Conservation (phyloP, 345 rosid genomes). For the Citrus sinensis region DVS_A1.0 CM039164.1:6676501-6677000, state of each 20-base stretch:
- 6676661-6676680: constrained; percentile 47
- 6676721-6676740: background rate
- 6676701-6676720: background rate
- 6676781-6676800: background rate
- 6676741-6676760: background rate
- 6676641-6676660: constrained; percentile 99
- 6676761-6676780: background rate
- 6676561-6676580: constrained; percentile 91
- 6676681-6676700: constrained; percentile 15
- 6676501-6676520: constrained; percentile 97
- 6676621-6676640: constrained; percentile 64
- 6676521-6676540: constrained; percentile 85
- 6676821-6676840: background rate
- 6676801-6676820: background rate
- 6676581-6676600: constrained; percentile 99
- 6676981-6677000: background rate
- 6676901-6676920: background rate
- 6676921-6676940: background rate
- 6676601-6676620: constrained; percentile 42
- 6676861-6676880: background rate
- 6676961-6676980: background rate
- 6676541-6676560: constrained; percentile 99
- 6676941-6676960: background rate
- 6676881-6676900: constrained; percentile 1
- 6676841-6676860: background rate